Evolutionary conservation across 2,329 filamentous ascomycete species (phyloP).

Genomic region (Phialemonium atrogriseum): DNA sequence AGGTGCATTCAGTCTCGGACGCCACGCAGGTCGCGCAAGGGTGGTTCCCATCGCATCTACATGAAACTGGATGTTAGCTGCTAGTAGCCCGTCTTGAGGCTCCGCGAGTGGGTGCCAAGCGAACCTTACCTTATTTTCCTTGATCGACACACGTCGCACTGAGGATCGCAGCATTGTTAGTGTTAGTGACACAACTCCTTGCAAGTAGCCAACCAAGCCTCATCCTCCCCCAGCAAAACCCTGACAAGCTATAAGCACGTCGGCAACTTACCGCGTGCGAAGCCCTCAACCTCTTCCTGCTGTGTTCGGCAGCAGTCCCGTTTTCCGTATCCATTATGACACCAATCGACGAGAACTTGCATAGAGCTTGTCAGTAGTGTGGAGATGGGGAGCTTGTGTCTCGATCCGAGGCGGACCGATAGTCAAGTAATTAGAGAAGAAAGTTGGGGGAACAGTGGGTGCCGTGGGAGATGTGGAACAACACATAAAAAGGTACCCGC

Average conservation of each 20-base stretch:
- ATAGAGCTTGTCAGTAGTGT: constrained; percentile 1
- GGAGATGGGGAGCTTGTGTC: constrained; percentile 8
- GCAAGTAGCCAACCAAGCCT: too few species aligned
- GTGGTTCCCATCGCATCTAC: constrained; percentile 37
- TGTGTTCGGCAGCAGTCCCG: constrained; percentile 18
- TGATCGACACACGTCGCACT: constrained; percentile 39
- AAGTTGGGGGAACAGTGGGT: too few species aligned
- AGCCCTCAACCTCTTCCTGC: constrained; percentile 31
- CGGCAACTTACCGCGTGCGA: constrained; percentile 30
- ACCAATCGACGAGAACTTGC: constrained; percentile 9
- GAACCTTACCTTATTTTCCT: constrained; percentile 36
- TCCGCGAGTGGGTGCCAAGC: background rate
- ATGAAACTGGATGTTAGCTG: constrained; percentile 4
- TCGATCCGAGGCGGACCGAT: constrained; percentile 4
- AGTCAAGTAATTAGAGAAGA: too few species aligned
- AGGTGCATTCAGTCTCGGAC: constrained; percentile 29
- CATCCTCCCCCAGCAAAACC: background rate
- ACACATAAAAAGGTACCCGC: too few species aligned
- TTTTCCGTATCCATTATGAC: constrained; percentile 17
- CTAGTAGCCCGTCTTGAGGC: background rate
- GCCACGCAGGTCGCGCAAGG: constrained; percentile 32
- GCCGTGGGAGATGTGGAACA: too few species aligned
- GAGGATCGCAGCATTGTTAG: too few species aligned
- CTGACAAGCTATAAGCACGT: too few species aligned
- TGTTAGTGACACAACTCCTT: too few species aligned